Percentiles rank a stretch among this genome's conserved stretches.
These are phyloP conservation scores for Leccinum sublutescens DNA, from an alignment of 768 basidiomycete species.

Conservation along the genomic window DNA sequence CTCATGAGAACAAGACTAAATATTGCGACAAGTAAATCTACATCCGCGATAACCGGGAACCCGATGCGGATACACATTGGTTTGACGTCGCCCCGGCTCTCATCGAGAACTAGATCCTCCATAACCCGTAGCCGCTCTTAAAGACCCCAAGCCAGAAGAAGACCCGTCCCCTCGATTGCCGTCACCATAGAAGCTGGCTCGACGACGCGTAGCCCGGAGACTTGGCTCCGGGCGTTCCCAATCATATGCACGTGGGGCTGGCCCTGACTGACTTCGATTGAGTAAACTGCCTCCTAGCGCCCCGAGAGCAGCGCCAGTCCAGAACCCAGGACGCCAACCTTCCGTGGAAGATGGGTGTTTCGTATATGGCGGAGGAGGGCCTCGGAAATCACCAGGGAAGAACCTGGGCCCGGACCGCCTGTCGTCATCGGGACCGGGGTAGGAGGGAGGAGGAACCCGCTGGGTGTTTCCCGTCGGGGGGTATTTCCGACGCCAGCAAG, in stretches of 20 bases:
- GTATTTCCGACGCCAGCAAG: constrained; percentile 44
- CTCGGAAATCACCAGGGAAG: constrained; percentile 53
- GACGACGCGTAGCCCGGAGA: constrained; percentile 28
- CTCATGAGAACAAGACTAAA: neutral
- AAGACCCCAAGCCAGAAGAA: constrained; percentile 50
- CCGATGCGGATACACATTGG: neutral
- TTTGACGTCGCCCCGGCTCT: constrained; percentile 12
- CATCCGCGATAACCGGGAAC: neutral
- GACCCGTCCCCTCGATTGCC: constrained; percentile 68
- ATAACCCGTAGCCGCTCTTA: constrained; percentile 76
- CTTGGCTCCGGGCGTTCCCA: constrained; percentile 53
- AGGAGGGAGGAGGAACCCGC: constrained; percentile 23
- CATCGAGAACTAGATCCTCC: constrained; percentile 75
- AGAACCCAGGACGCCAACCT: constrained; percentile 74
- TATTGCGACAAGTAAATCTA: neutral
- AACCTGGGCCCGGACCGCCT: constrained; percentile 37
- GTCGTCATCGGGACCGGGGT: constrained; percentile 29
- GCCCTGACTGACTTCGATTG: constrained; percentile 39
- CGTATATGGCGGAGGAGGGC: constrained; percentile 59
- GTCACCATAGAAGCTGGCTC: constrained; percentile 20
- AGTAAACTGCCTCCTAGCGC: constrained; percentile 61
- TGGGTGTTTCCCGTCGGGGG: constrained; percentile 33
- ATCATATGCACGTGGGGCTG: constrained; percentile 42
- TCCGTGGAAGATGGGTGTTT: constrained; percentile 31
- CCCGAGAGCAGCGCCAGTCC: constrained; percentile 78